Evolutionary conservation across 2,329 filamentous ascomycete genomes (phyloP), one percentile per base, ranked within the genome.

Genomic region (Orbilia ellipsospora): DNA sequence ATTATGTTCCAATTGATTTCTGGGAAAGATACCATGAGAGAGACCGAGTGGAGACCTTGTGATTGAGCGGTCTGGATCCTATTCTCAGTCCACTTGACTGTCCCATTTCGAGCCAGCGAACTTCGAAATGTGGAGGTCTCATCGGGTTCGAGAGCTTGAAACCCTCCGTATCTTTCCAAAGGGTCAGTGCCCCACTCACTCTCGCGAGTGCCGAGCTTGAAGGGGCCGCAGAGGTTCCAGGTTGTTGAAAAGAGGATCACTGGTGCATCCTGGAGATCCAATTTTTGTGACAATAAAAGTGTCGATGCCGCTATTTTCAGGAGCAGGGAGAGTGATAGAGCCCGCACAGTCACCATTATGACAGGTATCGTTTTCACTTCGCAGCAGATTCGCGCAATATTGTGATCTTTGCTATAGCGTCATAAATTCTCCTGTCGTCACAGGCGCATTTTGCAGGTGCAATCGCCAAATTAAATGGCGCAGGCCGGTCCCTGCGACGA

Each of bases 111-210:
- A 8, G 84, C 83, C 16, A 88, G 82, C 10, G 87, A 85, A 80
- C 85, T 88, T 65, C 80, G 81, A 78, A 85, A 88, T 0, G 74
- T 80, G 36, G 82, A 82, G 16, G 82, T 77, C 1, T 80, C 75
- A 79, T 86, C 81, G 78, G 83, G 85, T 10, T 81, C 77, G 31
- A 88, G 80, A 42, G 80, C 80, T 66, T 81, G 82, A 78, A 88
- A 88, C 50, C 87, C 87, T 50, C 87, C 87, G 63, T 83, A 77
- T 64, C 80, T 81, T 77, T 88, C 86, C 48, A 88, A 81, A 44
- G 87, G 87, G 81, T 89, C 87, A 36, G 87, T 84, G 45, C 87
- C 87, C 87, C 87, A 89, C 26, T 85, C 82, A 20, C 85, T 85
- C 81, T 88, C 87, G 7, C 44, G 44, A 48, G 44, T 48, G 13